These are phyloP conservation scores for Sarocladium brachiariae DNA, from an alignment of 2,329 filamentous ascomycete species.

Conservation along the genomic window DNA sequence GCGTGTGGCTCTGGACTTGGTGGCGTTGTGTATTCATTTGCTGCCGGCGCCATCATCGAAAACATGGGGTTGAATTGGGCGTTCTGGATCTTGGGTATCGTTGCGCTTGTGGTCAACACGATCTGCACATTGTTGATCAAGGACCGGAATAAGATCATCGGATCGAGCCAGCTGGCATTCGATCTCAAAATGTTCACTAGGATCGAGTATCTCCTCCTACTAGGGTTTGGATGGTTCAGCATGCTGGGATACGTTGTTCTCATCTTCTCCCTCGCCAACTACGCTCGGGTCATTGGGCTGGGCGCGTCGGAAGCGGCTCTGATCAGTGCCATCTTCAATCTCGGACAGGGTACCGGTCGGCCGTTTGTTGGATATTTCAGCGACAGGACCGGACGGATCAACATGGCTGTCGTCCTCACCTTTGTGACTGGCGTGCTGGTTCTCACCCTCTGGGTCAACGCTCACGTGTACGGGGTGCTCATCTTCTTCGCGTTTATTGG, in stretches of 20 bases:
- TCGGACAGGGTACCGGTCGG: constrained; percentile 59
- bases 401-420: constrained; percentile 61
- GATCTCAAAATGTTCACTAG: constrained; percentile 55
- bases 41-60: constrained; percentile 60
- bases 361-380: constrained; percentile 67
- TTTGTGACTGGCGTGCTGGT: constrained; percentile 57
- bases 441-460: constrained; percentile 67
- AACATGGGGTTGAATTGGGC: constrained; percentile 59
- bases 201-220: constrained; percentile 55
- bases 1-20: constrained; percentile 68
- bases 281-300: constrained; percentile 62
- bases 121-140: constrained; percentile 56
- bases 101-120: constrained; percentile 58
- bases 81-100: constrained; percentile 57
- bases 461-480: constrained; percentile 55
- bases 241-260: constrained; percentile 70
- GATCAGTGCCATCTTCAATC: constrained; percentile 66
- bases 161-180: constrained; percentile 60
- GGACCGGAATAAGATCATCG: constrained; percentile 66
- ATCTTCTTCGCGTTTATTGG: constrained; percentile 67
- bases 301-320: constrained; percentile 60
- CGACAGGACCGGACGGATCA: constrained; percentile 64
- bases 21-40: constrained; percentile 63
- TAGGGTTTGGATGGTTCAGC: constrained; percentile 63
- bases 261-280: constrained; percentile 71